Base-by-base conservation (phyloP, 371 early-diverging fungal species). In the Funneliformis caledonium region DNA sequence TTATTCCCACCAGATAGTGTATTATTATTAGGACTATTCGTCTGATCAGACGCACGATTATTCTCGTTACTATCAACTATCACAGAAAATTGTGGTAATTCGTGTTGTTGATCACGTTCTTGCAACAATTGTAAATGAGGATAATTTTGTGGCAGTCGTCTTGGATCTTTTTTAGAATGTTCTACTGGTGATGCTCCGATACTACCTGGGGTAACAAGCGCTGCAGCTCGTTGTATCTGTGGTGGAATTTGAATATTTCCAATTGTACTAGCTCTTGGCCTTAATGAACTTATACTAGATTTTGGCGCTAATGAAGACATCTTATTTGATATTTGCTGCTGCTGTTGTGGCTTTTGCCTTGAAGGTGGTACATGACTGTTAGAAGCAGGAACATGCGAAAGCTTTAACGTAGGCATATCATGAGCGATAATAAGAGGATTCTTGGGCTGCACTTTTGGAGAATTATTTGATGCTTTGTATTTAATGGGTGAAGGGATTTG, bases 231-330 rank as follows among this genome's bases (percentile, higher is more conserved):
- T 52, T 78, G 78, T 31, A 78, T 64, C 26, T 78, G 78, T 14
- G 68, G 78, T 78, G 78, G 78, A n/a, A 78, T 68, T 50, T 78
- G 78, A 50, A 78, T 62, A 56, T 78, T 78, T 52, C 78, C 78
- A 67, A 78, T 78, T 42, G 78, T 78, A 45, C 78, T 78, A 33
- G 78, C 78, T 12, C 78, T 67, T 52, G 78, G 78, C 50, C 78
- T 64, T 33, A 68, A 31, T 61, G 78, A 67, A 43, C 45, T n/a
- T 33, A 76, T 61, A 45, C 42, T 47, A 16, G 45, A 26, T 78
- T 64, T 64, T 14, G 64, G 64, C 9, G 26, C 22, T 48, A 67
- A 67, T 61, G 78, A 61, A 33, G 76, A 59, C n/a, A 60, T 37
- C 19, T 64, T 50, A 12, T 37, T 67, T 8, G 78, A 64, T 31